Evolutionary conservation across 176 grass and related monocot species (phyloP).

Genomic region (Phoenix roebelenii): DNA sequence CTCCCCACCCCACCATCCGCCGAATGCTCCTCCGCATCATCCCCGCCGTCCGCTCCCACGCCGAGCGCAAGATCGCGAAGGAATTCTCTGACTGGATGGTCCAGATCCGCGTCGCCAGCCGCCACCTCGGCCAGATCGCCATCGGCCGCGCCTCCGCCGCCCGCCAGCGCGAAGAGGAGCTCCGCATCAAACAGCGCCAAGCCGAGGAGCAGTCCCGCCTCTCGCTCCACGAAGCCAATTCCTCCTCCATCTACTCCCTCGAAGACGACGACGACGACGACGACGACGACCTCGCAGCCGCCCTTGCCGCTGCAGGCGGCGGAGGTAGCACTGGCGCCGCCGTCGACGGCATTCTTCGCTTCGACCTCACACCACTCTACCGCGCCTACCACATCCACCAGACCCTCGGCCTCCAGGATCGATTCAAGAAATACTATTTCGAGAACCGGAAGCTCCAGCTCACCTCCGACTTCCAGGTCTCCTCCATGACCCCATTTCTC

Average conservation of each 20-base stretch:
- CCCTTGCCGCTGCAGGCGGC: constrained; percentile 27
- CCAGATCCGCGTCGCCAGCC: constrained; percentile 75
- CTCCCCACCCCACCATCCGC: constrained; percentile 60
- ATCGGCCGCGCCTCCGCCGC: constrained; percentile 78
- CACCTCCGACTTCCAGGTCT: constrained; percentile 93
- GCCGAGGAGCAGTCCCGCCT: constrained; percentile 30
- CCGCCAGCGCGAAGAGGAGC: constrained; percentile 87
- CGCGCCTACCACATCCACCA: constrained; percentile 88
- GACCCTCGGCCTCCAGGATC: constrained; percentile 61
- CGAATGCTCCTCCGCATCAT: constrained; percentile 66
- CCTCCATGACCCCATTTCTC: constrained; percentile 77
- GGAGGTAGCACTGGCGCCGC: constrained; percentile 5
- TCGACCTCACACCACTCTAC: constrained; percentile 92
- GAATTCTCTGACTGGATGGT: constrained; percentile 98
- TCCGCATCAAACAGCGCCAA: constrained; percentile 57
- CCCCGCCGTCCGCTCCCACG: constrained; percentile 63
- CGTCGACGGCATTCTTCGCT: constrained; percentile 36
- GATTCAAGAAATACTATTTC: constrained; percentile 87
- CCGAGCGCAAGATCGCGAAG: constrained; percentile 80
- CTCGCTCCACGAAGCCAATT: neutral
- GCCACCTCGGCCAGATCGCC: constrained; percentile 90
- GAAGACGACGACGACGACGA: constrained; percentile 70
- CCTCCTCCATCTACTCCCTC: constrained; percentile 41
- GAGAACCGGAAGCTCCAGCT: constrained; percentile 98
- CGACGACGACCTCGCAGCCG: constrained; percentile 60